Evolutionary conservation across 352 stramenopile genomes (phyloP), one percentile per base, ranked within the genome.

Genomic region (Phytopythium kandeliae): DNA sequence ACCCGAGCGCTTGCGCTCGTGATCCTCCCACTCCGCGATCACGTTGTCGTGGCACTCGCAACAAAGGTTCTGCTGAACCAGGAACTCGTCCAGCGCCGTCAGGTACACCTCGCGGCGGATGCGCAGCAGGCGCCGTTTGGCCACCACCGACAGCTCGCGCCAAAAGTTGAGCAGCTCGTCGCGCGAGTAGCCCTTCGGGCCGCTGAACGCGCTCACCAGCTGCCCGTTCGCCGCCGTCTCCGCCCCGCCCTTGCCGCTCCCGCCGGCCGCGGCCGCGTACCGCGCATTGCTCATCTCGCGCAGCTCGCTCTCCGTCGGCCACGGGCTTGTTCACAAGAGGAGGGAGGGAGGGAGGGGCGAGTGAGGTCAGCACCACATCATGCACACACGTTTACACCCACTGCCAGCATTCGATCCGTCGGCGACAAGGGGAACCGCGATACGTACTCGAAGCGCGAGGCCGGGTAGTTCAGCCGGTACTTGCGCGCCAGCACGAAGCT

Each of bases 11-110:
- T 71, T 75, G 21, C 71, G 71, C 48, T 90, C 79, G 44, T 85
- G 72, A 49, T 90, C 79, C 55, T 88, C 79, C 79, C 79, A 90
- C 64, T 90, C 79, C 47, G 76, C 74, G 30, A 90, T 75, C 31
- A 90, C 77, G 41, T 90, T 90, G 69, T 90, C 79, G 58, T 90
- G 79, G 52, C 79, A 90, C 62, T 90, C 79, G 56, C 77, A 90
- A 67, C 79, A 90, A 37, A 90, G 59, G 42, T 90, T 86, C 50
- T 86, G 74, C 15, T 67, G 62, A 58, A 90, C 71, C n/a, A 90
- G 63, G 53, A 85, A 90, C 60, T 86, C 68, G 53, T 90, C 74
- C 43, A 90, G 51, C 37, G 77, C 74, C 25, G 70, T 74, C 42
- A 90, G 53, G 49, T 86, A 90, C 26, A 78, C 67, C 48, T 88